Evolutionary conservation across 2,329 filamentous ascomycete species (phyloP), one percentile per base, ranked within the genome.

Genomic region (Didymosphaeria variabile): DNA sequence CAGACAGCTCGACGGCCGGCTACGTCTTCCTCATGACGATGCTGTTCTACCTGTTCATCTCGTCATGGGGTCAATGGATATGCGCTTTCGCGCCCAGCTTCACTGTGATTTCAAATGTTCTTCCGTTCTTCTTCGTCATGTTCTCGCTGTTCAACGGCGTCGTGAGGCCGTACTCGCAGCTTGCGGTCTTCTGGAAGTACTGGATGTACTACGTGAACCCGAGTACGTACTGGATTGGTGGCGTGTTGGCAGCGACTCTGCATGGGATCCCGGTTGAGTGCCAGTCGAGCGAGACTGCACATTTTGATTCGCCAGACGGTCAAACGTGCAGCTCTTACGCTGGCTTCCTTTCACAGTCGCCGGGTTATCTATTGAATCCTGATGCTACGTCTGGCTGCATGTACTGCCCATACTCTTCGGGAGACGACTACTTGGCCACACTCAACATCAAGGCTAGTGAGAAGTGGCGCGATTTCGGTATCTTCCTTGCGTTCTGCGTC

Each of bases 111-210:
- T 88, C 87, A 46, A 93, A 94, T 71, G 70, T 77, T 1, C 81
- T 93, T 5, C 91, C 91, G 0, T 93, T 94, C 81, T 92, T 94
- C 84, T 91, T 94, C 80, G 88, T 93, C 75, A 88, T 92, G 82
- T 89, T 91, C 70, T 85, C 84, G 44, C 78, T 92, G 26, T 93
- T 94, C 83, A 93, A 92, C 80, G 91, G 91, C 66, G 88, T 94
- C 21, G 86, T 94, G 10, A 85, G 90, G 2, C 88, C 91, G 0
- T 93, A 91, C 75, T 67, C 77, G 1, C 79, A 83, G 62, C 81
- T 93, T 34, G 86, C 87, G 0, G 86, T 86, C 29, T 92, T 93
- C 80, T 94, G 89, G 89, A 81, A 83, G 42, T 91, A 90, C 79
- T 92, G 89, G 87, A 84, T 86, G 81, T 88, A 90, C 79, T 90